Conservation (phyloP, 371 early-diverging fungal species). For the Lichtheimia corymbifera region DNA sequence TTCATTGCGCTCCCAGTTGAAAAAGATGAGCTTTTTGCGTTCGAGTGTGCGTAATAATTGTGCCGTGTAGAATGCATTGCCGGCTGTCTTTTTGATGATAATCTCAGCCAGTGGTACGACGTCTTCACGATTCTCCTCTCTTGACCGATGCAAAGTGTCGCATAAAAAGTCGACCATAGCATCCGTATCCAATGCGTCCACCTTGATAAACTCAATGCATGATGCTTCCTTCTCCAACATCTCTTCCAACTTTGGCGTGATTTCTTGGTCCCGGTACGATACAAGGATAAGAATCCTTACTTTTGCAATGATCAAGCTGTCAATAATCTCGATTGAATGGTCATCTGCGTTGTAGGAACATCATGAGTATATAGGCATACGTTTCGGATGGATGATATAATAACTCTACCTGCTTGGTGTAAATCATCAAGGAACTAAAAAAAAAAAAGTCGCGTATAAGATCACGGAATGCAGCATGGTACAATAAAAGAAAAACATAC, state of each 20-base stretch:
- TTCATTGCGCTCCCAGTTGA: constrained; percentile 49
- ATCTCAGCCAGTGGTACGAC: constrained; percentile 34
- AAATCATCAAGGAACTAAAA: constrained; percentile 45
- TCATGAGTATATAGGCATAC: background rate
- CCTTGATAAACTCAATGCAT: constrained; percentile 21
- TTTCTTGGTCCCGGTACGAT: constrained; percentile 41
- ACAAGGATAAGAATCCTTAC: constrained; percentile 32
- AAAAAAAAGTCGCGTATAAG: constrained; percentile 8
- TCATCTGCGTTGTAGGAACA: constrained; percentile 21
- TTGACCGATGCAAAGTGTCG: constrained; percentile 35
- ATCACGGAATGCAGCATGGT: background rate
- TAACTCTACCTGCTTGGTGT: constrained; percentile 33
- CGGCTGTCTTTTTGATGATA: constrained; percentile 35
- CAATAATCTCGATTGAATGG: constrained; percentile 40
- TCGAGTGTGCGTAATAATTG: constrained; percentile 36
- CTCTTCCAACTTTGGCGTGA: constrained; percentile 16
- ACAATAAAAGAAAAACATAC: constrained; percentile 21
- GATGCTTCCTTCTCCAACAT: constrained; percentile 26
- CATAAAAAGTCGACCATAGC: constrained; percentile 35
- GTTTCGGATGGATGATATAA: background rate
- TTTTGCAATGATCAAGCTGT: constrained; percentile 30
- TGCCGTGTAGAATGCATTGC: constrained; percentile 42
- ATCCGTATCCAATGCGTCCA: constrained; percentile 35
- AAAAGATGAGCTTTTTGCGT: constrained; percentile 45
- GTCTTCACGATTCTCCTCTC: constrained; percentile 19